Conservation (phyloP, 352 stramenopile species). For the Phytophthora nicotianae region DNA sequence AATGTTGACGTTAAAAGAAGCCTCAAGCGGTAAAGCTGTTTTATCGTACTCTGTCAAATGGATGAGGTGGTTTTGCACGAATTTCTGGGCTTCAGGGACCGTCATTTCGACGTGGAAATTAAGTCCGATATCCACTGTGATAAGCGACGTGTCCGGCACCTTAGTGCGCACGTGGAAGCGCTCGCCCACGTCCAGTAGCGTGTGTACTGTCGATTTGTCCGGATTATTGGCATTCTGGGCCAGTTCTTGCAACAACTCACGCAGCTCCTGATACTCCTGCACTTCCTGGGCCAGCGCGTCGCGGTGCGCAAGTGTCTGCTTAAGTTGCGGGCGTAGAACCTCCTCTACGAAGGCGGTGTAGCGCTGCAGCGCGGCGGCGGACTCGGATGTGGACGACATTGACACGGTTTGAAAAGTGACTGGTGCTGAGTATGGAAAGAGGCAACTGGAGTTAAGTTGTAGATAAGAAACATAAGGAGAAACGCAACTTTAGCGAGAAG, state of each 20-base stretch:
- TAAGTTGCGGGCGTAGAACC: slow-evolving; percentile 70
- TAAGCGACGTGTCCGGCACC: slow-evolving; percentile 55
- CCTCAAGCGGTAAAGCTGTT: not conserved
- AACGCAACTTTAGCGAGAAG: not conserved
- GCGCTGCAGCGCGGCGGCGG: slow-evolving; percentile 48
- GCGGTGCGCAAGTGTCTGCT: slow-evolving; percentile 56
- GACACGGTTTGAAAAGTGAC: slow-evolving; percentile 2
- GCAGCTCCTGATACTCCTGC: slow-evolving; percentile 68
- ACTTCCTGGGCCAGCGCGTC: slow-evolving; percentile 57
- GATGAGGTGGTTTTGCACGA: slow-evolving; percentile 58
- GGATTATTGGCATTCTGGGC: slow-evolving; percentile 4
- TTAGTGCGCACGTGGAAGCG: slow-evolving; percentile 79
- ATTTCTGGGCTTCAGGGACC: slow-evolving; percentile 55
- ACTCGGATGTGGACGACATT: slow-evolving; percentile 24
- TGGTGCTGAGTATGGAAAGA: slow-evolving; percentile 15
- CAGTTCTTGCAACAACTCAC: slow-evolving; percentile 52
- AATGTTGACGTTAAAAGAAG: not conserved
- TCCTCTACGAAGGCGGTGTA: slow-evolving; percentile 76
- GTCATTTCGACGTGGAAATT: slow-evolving; percentile 86
- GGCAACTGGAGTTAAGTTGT: not conserved
- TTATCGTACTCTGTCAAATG: slow-evolving; percentile 52
- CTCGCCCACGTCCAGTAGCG: slow-evolving; percentile 75
- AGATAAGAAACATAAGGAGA: not conserved
- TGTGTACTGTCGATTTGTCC: slow-evolving; percentile 33
- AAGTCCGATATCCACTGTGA: slow-evolving; percentile 74